Conservation (phyloP, 1,284 basidiomycete genomes). For the Blastosporella zonata region DNA sequence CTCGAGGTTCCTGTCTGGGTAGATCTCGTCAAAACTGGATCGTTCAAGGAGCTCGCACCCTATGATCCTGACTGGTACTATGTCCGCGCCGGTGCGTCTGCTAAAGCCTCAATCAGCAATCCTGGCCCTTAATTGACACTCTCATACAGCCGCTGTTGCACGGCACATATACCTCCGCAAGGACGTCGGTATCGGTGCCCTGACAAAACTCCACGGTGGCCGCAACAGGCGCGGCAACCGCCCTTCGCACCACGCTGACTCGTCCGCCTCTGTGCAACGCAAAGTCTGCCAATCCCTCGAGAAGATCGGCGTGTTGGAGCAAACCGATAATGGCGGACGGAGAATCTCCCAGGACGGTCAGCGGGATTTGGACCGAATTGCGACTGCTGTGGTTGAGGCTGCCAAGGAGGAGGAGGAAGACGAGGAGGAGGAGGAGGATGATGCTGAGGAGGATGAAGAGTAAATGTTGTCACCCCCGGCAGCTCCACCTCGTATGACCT, state of each 20-base stretch:
- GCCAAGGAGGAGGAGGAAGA: slow-evolving; percentile 83
- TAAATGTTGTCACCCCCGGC: slow-evolving; percentile 29
- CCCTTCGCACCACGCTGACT: slow-evolving; percentile 90
- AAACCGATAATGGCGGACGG: slow-evolving; percentile 91
- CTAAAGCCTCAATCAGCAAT: slow-evolving; percentile 7
- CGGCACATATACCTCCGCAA: slow-evolving; percentile 99
- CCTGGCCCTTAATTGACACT: not conserved
- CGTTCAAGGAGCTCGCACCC: slow-evolving; percentile 97
- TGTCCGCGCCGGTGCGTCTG: slow-evolving; percentile 84
- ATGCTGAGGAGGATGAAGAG: slow-evolving; percentile 54
- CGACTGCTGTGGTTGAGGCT: slow-evolving; percentile 92
- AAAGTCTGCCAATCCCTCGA: slow-evolving; percentile 95
- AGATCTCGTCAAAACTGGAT: slow-evolving; percentile 98
- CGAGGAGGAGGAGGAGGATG: slow-evolving; percentile 83
- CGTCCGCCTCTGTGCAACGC: slow-evolving; percentile 86
- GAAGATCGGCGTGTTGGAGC: slow-evolving; percentile 98
- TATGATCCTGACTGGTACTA: slow-evolving; percentile 99
- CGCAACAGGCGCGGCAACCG: slow-evolving; percentile 94
- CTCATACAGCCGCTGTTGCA: slow-evolving; percentile 81
- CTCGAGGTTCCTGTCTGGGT: slow-evolving; percentile 99
- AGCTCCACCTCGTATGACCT: slow-evolving; percentile 29
- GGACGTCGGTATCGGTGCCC: slow-evolving; percentile 94
- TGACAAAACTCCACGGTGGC: slow-evolving; percentile 96
- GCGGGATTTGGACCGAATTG: slow-evolving; percentile 98
- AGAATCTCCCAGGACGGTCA: slow-evolving; percentile 97